These are phyloP conservation scores for Striga hermonthica DNA, from an alignment of 305 asterid genomes.

Conservation along the genomic window DNA sequence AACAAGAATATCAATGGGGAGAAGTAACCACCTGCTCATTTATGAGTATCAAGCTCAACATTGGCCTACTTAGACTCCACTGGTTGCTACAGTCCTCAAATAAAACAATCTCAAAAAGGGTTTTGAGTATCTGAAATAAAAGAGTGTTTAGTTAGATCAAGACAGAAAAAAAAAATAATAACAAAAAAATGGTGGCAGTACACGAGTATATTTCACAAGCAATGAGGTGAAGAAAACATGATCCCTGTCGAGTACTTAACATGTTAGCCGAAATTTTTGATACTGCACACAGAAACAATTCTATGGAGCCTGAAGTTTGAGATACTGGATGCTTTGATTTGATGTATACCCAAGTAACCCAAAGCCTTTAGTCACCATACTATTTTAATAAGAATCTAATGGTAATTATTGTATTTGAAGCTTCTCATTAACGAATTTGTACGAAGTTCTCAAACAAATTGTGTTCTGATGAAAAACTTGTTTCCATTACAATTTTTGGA, in stretches of 20 bases:
- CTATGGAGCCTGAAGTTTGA: slow-evolving; percentile 15
- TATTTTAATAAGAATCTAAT: slow-evolving; percentile 13
- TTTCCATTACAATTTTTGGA: neutral
- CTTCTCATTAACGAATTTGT: neutral
- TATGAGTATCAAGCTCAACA: slow-evolving; percentile 90
- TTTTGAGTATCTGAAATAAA: slow-evolving; percentile 70
- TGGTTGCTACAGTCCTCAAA: slow-evolving; percentile 94
- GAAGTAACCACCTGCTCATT: slow-evolving; percentile 68
- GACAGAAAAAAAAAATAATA: slow-evolving; percentile 15
- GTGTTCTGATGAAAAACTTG: slow-evolving; percentile 3
- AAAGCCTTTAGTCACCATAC: neutral
- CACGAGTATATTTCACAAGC: slow-evolving; percentile 19
- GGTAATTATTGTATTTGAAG: neutral
- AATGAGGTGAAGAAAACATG: slow-evolving; percentile 1
- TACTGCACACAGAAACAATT: neutral
- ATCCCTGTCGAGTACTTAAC: slow-evolving; percentile 21
- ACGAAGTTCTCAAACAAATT: neutral
- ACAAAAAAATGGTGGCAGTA: slow-evolving; percentile 1
- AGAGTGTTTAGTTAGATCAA: slow-evolving; percentile 27
- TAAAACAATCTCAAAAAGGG: slow-evolving; percentile 89
- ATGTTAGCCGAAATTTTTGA: slow-evolving; percentile 13
- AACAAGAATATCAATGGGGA: slow-evolving; percentile 15
- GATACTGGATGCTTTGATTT: slow-evolving; percentile 8
- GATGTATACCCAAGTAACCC: slow-evolving; percentile 6
- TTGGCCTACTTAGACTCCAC: slow-evolving; percentile 96